phyloP scores from a whole-genome alignment of 1,139 yeast species.

The Debaryomyces singareniensis region DNA sequence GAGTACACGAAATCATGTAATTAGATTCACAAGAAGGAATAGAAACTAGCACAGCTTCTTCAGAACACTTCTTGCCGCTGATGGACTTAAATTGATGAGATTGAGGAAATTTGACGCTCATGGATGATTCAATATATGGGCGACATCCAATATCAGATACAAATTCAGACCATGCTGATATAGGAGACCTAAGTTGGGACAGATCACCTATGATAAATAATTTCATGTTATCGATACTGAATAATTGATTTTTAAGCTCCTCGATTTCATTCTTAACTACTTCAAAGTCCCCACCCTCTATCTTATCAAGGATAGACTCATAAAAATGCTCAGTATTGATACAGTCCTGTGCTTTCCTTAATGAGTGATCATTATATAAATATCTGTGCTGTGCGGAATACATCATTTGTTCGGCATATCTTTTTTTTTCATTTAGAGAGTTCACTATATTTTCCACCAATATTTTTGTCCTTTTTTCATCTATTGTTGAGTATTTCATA shows the following conservation, averaged over 20 bases:
- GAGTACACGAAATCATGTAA: slow-evolving; percentile 57
- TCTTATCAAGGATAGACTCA: slow-evolving; percentile 40
- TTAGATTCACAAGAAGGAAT: slow-evolving; percentile 88
- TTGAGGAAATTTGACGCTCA: slow-evolving; percentile 40
- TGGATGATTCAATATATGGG: slow-evolving; percentile 7
- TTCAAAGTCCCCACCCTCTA: slow-evolving; percentile 46
- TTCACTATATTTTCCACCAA: slow-evolving; percentile 70
- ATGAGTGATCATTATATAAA: slow-evolving; percentile 50
- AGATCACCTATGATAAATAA: slow-evolving; percentile 70
- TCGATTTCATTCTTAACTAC: slow-evolving; percentile 51
- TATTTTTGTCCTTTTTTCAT: slow-evolving; percentile 62
- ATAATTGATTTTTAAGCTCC: slow-evolving; percentile 48
- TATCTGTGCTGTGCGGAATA: slow-evolving; percentile 53
- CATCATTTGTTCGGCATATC: slow-evolving; percentile 73
- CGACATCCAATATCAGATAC: slow-evolving; percentile 13
- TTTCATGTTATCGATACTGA: slow-evolving; percentile 56
- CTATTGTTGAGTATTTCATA: slow-evolving; percentile 62
- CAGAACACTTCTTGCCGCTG: slow-evolving; percentile 47
- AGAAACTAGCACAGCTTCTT: slow-evolving; percentile 57
- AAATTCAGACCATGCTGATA: slow-evolving; percentile 56
- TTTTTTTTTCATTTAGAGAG: slow-evolving; percentile 70
- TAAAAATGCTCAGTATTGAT: slow-evolving; percentile 57
- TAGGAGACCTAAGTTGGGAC: slow-evolving; percentile 42
- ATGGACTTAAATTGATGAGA: slow-evolving; percentile 50
- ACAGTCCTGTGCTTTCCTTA: slow-evolving; percentile 62